Percentiles rank a stretch among this genome's conserved stretches.
Conservation (phyloP, 1,139 yeast genomes). For the Pichia terricola region DNA sequence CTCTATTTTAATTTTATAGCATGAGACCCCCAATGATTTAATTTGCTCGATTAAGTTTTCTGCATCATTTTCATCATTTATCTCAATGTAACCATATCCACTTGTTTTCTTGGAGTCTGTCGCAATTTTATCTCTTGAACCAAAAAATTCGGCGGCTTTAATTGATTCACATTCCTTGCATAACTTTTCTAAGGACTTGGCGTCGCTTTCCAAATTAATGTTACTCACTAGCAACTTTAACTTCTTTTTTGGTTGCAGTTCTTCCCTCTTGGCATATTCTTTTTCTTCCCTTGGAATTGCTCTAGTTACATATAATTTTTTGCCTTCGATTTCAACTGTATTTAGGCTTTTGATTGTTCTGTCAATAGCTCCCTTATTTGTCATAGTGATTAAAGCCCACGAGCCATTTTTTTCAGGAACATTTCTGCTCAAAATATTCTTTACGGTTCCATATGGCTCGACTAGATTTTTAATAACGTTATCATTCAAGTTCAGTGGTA, state of each 20-base stretch:
- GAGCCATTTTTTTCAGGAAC: slow-evolving; percentile 30
- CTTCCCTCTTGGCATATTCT: slow-evolving; percentile 15
- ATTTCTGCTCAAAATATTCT: slow-evolving; percentile 30
- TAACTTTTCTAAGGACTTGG: slow-evolving; percentile 16
- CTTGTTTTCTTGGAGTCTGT: slow-evolving; percentile 8
- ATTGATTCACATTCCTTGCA: slow-evolving; percentile 19
- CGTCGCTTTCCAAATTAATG: slow-evolving; percentile 16
- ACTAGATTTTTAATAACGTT: slow-evolving; percentile 29
- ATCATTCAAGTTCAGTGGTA: slow-evolving; percentile 31
- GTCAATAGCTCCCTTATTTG: slow-evolving; percentile 23
- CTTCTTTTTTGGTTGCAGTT: slow-evolving; percentile 12
- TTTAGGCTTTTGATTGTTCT: slow-evolving; percentile 21
- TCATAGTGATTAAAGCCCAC: slow-evolving; percentile 39
- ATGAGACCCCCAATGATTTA: slow-evolving; percentile 14
- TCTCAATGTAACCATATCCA: slow-evolving; percentile 24
- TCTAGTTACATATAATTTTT: slow-evolving; percentile 24
- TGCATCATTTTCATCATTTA: slow-evolving; percentile 19
- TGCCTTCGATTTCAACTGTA: slow-evolving; percentile 20
- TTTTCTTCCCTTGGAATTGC: slow-evolving; percentile 26
- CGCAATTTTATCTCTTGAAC: slow-evolving; percentile 10
- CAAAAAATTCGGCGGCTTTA: slow-evolving; percentile 20
- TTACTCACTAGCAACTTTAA: slow-evolving; percentile 20
- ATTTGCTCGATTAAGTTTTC: slow-evolving; percentile 16
- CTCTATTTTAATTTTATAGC: slow-evolving; percentile 23
- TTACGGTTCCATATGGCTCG: slow-evolving; percentile 32